These are phyloP conservation scores for Pseudonitzschia pungens DNA, from an alignment of 108 stramenopile genomes.

Conservation along the genomic window DNA sequence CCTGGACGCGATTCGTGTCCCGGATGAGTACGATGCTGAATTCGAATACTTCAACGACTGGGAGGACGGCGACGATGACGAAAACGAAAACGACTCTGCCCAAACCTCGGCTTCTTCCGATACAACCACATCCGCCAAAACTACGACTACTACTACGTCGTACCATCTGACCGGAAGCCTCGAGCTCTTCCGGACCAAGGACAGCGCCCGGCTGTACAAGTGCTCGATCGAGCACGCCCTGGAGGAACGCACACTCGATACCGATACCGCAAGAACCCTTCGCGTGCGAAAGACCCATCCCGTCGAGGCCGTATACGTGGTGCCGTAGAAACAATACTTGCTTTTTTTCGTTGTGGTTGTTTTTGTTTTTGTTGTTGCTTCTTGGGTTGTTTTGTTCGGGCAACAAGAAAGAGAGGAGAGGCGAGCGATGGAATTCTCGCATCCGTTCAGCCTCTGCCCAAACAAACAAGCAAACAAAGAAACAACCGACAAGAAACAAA, in stretches of 20 bases:
- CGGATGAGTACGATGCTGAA: slow-evolving; percentile 28
- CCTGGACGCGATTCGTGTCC: slow-evolving; percentile 54
- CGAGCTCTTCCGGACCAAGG: slow-evolving; percentile 85
- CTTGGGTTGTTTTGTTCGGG: no score
- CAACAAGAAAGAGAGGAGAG: no score
- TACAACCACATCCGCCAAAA: background rate
- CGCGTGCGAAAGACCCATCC: background rate
- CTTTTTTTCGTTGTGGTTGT: no score
- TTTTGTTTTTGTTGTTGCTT: no score
- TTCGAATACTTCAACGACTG: background rate
- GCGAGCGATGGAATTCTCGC: no score
- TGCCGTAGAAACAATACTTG: background rate
- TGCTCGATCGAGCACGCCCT: slow-evolving; percentile 42
- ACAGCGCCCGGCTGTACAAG: slow-evolving; percentile 90
- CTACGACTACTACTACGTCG: slow-evolving; percentile 19
- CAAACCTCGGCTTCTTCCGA: no score
- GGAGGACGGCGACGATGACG: background rate
- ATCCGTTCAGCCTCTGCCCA: no score
- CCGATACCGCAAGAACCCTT: background rate
- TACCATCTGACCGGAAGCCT: slow-evolving; percentile 64
- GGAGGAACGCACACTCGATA: slow-evolving; percentile 48
- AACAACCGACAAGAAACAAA: no score
- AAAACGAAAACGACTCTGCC: no score
- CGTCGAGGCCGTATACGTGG: background rate
- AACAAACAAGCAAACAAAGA: no score